Evolutionary conservation across 2,329 filamentous ascomycete species (phyloP), one percentile per base, ranked within the genome.

Genomic region (Emmonsia crescens): DNA sequence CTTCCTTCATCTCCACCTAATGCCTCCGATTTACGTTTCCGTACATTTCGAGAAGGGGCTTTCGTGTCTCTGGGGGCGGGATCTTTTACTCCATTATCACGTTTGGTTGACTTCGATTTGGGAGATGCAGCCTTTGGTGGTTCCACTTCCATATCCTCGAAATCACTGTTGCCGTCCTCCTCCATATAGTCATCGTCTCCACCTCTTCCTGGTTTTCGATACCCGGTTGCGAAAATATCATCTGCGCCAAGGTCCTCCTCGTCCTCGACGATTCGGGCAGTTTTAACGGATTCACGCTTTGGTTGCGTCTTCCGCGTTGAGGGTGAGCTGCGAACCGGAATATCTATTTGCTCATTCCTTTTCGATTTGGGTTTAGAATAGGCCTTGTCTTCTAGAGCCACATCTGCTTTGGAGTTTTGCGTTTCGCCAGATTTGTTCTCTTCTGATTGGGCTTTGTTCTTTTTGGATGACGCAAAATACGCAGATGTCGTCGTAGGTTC

Each of bases 201-300:
- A 14, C 83, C 80, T 71, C 85, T 89, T 61, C 82, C 84, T 52
- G 83, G 78, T 56, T 82, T 82, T 70, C 85, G 88, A 40, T 82
- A 82, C 65, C 89, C 85, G 3, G 88, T 86, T 16, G 87, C 88
- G 73, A 92, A 92, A 24, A 96, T 91, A 68, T 96, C 92, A 66
- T 91, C 88, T n/a, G 84, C 88, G 2, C 76, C 81, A 52, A 83
- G 86, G 52, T 89, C 84, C 6, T 83, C 80, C 40, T 86, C 86
- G 60, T 89, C 87, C 24, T 89, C 83, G 66, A 88, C 24, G 65
- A 65, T 69, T 64, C 61, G 64, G 73, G 71, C 70, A 72, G 67
- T 74, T 76, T 62, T 76, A 73, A 63, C 52, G 57, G 67, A 58
- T 9, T 59, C 54, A 33, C 60, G 60, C 29, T 66, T 71, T 1